Percentiles rank a stretch among this genome's conserved stretches.
These are phyloP conservation scores for Vachellia pachyceras DNA, from an alignment of 306 rosid species.

Conservation along the genomic window DNA sequence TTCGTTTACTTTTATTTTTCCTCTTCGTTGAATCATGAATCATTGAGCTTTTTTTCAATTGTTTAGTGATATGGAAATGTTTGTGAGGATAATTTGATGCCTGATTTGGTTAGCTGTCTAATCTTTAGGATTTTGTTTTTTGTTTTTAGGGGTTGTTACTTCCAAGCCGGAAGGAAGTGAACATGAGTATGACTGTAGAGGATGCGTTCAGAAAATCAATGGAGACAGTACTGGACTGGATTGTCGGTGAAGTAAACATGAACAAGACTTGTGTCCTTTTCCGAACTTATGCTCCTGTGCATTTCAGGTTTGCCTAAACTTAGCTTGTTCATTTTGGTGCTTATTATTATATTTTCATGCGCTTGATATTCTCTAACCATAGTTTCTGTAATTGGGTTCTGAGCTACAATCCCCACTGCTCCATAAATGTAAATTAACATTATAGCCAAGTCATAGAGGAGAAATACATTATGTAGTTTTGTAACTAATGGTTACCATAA, in stretches of 20 bases:
- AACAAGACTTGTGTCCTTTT: constrained; percentile 76
- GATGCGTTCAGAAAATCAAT: constrained; percentile 74
- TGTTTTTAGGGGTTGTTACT: constrained; percentile 78
- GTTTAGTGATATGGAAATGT: constrained; percentile 16
- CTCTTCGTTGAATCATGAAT: not conserved
- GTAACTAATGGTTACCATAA: not conserved
- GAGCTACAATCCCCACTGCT: not conserved
- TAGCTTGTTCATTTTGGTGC: not conserved
- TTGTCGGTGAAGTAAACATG: constrained; percentile 61
- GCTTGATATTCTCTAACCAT: constrained; percentile 24
- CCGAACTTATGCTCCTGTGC: constrained; percentile 89
- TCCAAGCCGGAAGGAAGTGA: constrained; percentile 73
- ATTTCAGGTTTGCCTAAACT: constrained; percentile 75
- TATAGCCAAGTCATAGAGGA: not conserved
- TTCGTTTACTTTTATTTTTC: not conserved
- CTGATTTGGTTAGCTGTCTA: constrained; percentile 5
- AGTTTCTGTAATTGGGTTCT: constrained; percentile 11
- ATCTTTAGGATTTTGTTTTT: constrained; percentile 36
- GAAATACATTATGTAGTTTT: not conserved
- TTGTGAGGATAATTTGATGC: constrained; percentile 19
- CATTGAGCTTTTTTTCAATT: not conserved
- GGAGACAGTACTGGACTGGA: constrained; percentile 70
- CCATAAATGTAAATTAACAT: constrained; percentile 6
- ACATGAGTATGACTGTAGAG: constrained; percentile 70
- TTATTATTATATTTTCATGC: constrained; percentile 19